Conservation (phyloP, 2,329 filamentous ascomycete genomes). For the Aspergillus felis region DNA sequence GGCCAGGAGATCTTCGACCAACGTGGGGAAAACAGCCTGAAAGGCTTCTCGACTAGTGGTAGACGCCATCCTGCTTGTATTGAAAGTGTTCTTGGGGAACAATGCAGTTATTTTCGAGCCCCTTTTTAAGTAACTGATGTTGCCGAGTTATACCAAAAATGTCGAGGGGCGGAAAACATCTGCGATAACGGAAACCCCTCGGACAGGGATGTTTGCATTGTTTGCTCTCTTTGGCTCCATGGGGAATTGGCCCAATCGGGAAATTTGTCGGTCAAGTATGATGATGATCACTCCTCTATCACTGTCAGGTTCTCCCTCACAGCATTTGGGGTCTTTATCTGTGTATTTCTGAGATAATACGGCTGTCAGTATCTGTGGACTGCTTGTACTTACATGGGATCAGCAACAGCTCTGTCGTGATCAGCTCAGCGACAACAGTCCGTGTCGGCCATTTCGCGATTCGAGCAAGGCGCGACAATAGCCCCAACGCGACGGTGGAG, state of each 20-base stretch:
- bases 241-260: constrained; percentile 11
- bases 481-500: background rate
- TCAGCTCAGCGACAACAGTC: background rate
- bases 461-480: background rate
- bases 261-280: constrained; percentile 5
- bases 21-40: constrained; percentile 81
- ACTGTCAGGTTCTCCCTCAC: background rate
- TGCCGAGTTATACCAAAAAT: background rate
- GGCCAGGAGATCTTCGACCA: constrained; percentile 75
- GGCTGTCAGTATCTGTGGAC: background rate
- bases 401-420: background rate
- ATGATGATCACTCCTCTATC: background rate
- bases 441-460: background rate
- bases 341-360: background rate
- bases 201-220: constrained; percentile 14
- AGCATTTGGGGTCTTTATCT: background rate
- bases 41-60: constrained; percentile 72
- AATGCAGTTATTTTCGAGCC: background rate
- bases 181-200: background rate
- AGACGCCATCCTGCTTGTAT: constrained; percentile 56
- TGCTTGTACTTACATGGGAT: too few species aligned
- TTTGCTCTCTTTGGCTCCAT: constrained; percentile 13
- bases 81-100: background rate
- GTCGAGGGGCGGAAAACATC: constrained; percentile 3
- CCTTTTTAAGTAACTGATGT: background rate